Conservation (phyloP, 2,329 filamentous ascomycete genomes). For the Erysiphe neolycopersici region DNA sequence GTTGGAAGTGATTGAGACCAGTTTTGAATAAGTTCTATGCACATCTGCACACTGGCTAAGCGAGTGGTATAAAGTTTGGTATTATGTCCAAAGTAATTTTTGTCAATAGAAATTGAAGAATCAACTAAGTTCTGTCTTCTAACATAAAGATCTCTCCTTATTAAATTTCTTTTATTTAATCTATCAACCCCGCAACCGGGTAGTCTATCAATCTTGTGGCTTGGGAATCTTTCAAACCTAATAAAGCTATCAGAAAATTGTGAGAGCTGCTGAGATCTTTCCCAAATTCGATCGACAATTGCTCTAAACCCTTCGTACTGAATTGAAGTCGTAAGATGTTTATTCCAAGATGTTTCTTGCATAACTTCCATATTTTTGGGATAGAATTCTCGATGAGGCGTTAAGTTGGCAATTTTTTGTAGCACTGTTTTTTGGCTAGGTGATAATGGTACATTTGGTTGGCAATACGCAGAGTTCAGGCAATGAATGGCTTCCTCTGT, state of each 20-base stretch:
- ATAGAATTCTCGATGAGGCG: conserved; percentile 18
- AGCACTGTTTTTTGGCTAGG: conserved; percentile 1
- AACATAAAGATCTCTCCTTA: background rate
- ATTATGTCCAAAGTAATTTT: background rate
- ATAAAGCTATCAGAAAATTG: conserved; percentile 1
- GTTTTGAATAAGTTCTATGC: conserved; percentile 7
- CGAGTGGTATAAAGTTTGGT: background rate
- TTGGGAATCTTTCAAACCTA: background rate
- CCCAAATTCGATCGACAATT: conserved; percentile 3
- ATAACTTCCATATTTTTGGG: conserved; percentile 16
- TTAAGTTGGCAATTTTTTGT: conserved; percentile 4
- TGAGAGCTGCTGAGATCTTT: conserved; percentile 4
- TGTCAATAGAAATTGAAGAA: background rate
- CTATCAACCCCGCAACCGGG: conserved; percentile 1
- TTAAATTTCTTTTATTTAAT: conserved; percentile 1
- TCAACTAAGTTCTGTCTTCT: background rate
- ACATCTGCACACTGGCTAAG: conserved; percentile 7
- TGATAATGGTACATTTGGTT: conserved; percentile 7
- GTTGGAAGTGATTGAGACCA: conserved; percentile 9
- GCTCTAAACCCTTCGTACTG: conserved; percentile 15
- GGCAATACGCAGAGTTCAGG: conserved; percentile 21
- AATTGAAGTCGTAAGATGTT: conserved; percentile 14
- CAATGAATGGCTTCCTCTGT: conserved; percentile 29
- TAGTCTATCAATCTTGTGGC: background rate
- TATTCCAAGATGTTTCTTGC: conserved; percentile 20